Evolutionary conservation across 2,329 filamentous ascomycete species (phyloP).

Genomic region (Apiospora koreana): DNA sequence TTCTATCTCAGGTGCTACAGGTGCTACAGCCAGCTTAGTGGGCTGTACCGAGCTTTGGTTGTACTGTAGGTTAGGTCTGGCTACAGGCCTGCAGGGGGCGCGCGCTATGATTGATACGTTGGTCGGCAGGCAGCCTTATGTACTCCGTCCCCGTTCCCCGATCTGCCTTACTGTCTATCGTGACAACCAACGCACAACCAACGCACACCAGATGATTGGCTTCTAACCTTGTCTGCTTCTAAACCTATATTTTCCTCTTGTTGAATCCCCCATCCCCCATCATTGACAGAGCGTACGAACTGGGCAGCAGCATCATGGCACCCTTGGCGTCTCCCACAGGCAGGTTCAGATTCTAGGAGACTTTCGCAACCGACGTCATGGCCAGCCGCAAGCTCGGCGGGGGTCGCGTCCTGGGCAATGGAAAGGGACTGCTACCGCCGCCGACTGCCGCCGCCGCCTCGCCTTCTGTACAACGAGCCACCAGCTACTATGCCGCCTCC

Average conservation of each 20-base stretch:
- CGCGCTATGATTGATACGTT: too few relatives aligned
- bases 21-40: background rate
- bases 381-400: constrained; percentile 86
- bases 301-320: background rate
- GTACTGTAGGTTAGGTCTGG: background rate
- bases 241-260: background rate
- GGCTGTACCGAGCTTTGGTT: background rate
- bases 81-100: background rate
- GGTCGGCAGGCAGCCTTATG: background rate
- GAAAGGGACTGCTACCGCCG: constrained; percentile 75
- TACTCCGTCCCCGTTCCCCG: background rate
- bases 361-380: constrained; percentile 53
- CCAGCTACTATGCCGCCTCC: constrained; percentile 55
- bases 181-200: constrained; percentile 2
- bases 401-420: constrained; percentile 86
- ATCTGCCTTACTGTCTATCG: background rate
- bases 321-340: background rate
- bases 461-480: constrained; percentile 43
- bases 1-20: background rate
- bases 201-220: background rate
- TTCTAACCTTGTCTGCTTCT: background rate
- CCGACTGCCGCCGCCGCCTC: constrained; percentile 27
- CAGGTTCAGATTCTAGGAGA: constrained; percentile 14
- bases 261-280: background rate
- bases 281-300: background rate